Evolutionary conservation across 345 rosid genomes (phyloP).

Genomic region (Isatis tinctoria): DNA sequence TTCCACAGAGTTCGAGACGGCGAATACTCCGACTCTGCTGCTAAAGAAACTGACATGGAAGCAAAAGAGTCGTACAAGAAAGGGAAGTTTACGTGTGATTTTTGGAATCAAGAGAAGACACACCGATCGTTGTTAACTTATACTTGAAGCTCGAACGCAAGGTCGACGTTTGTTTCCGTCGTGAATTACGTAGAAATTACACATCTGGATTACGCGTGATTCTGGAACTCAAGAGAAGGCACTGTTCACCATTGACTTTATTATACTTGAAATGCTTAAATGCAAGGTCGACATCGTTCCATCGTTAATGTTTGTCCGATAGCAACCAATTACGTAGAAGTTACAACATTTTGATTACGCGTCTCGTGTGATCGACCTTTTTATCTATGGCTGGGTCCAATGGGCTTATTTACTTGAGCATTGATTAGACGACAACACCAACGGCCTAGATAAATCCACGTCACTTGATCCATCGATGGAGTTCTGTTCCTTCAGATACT

Average conservation of each 20-base stretch:
- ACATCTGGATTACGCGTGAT: too few species aligned
- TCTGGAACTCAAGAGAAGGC: too few species aligned
- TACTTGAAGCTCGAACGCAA: too few species aligned
- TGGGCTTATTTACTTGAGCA: not conserved
- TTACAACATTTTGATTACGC: not conserved
- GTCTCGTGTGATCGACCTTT: not conserved
- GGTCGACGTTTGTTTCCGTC: not conserved
- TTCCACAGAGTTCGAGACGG: conserved; percentile 1
- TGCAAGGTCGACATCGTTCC: too few species aligned
- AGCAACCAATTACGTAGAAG: not conserved
- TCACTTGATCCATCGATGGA: not conserved
- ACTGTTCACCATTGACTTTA: too few species aligned
- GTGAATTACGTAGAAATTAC: not conserved
- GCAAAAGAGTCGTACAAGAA: not conserved
- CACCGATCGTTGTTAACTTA: too few species aligned
- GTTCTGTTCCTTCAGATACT: too few species aligned
- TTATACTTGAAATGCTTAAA: too few species aligned
- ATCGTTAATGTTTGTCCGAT: too few species aligned
- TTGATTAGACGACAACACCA: not conserved
- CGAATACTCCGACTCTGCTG: not conserved
- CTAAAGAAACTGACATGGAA: not conserved
- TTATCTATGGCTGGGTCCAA: not conserved
- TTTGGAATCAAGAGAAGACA: not conserved
- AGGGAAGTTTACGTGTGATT: not conserved
- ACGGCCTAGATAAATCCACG: not conserved